Base-by-base conservation (phyloP, 2,329 filamentous ascomycete species). In the Diaporthe vexans region DNA sequence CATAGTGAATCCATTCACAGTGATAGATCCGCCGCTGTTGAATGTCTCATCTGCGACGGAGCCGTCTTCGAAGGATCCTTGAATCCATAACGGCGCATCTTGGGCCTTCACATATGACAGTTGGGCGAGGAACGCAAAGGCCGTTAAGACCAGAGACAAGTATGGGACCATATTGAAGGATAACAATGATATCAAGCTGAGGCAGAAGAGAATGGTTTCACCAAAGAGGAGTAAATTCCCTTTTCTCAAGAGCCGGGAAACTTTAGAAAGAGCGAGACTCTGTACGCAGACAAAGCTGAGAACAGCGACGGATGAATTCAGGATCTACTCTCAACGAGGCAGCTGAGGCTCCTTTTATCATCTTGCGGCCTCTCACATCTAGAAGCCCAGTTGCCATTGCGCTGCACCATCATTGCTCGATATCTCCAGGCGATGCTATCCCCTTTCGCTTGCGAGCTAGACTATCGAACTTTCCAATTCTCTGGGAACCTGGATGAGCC, bases 11-110 rank as follows among this genome's bases (percentile, higher is more conserved):
- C 85, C 85, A 61, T 86, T 86, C 67, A 89, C 83, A 0, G 79
- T 78, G 21, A 89, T 84, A 19, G 80, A 80, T 11, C 87, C 87
- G 26, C 86, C 87, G 9, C 82, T 81, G 76, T 88, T 89, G 79
- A 81, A 84, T 1, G 79, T 75, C n/a, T 80, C 78, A 65, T 82
- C 82, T 9, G 78, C 76, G 3, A 78, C 80, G 0, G 80, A 79
- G 52, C 81, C 82, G 69, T 79, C 82, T 72, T 83, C 79, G 26
- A 81, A 73, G 5, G 76, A 78, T 13, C 81, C 82, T 63, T 84
- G 81, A 11, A 83, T 75, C 68, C 78, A 83, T 26, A 84, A 75
- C 43, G 81, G 80, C 5, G 79, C 78, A 74, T 79, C 78, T 65
- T 79, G 78, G 5, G 61, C 74, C 4, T 11, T 21, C 48, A 67